These are phyloP conservation scores for Chlorella sp. DNA, from an alignment of 139 green algal genomes.

Conservation along the genomic window DNA sequence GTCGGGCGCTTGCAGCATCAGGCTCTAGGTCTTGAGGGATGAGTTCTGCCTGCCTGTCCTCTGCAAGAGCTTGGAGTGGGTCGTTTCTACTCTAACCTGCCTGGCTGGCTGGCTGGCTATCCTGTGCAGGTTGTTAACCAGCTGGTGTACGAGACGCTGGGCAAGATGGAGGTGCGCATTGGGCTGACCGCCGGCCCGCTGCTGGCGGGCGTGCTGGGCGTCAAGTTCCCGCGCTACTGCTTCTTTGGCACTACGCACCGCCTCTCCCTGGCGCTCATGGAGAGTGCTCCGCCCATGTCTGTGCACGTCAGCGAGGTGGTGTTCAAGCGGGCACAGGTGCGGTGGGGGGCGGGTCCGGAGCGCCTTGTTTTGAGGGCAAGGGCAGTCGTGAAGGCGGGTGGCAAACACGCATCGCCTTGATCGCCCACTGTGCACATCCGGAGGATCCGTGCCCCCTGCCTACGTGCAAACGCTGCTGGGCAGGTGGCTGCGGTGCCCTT, in stretches of 20 bases:
- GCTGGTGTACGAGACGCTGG: slow-evolving; percentile 18
- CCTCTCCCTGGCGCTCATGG: background rate
- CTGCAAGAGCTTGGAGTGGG: background rate
- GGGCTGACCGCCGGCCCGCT: slow-evolving; percentile 22
- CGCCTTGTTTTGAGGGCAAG: too few species aligned
- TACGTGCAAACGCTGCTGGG: too few species aligned
- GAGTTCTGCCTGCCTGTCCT: background rate
- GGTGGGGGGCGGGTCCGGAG: too few species aligned
- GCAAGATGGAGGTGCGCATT: slow-evolving; percentile 37
- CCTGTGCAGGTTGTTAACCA: slow-evolving; percentile 14
- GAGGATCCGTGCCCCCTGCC: too few species aligned
- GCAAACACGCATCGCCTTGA: too few species aligned
- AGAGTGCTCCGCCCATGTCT: slow-evolving; percentile 26
- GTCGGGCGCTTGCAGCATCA: background rate
- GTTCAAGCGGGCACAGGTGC: slow-evolving; percentile 19
- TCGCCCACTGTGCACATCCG: too few species aligned
- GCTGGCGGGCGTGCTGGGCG: slow-evolving; percentile 24
- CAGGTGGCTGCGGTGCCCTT: too few species aligned
- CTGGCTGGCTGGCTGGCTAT: background rate
- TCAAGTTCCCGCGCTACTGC: slow-evolving; percentile 34
- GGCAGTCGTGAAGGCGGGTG: too few species aligned
- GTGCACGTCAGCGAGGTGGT: slow-evolving; percentile 31
- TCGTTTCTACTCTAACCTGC: background rate
- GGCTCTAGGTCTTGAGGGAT: background rate
- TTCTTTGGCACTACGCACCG: slow-evolving; percentile 25